Conservation (phyloP, 148 eudicot species). For the Heliamphora exappendiculata region DNA sequence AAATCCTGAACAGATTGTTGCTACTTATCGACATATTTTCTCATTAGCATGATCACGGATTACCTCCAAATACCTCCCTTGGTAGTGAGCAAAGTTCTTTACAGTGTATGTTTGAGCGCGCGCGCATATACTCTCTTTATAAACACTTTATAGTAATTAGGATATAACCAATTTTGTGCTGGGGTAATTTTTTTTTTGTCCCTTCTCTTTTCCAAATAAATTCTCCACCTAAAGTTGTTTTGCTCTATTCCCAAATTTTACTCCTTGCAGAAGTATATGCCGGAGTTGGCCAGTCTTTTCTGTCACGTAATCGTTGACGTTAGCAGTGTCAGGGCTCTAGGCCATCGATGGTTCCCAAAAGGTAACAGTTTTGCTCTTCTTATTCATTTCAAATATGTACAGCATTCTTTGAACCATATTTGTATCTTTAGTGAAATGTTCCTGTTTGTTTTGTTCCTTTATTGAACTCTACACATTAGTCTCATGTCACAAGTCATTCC, state of each 20-base stretch:
- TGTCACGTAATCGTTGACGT: constrained; percentile 84
- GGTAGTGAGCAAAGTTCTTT: neutral
- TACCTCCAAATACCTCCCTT: neutral
- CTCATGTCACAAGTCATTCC: neutral
- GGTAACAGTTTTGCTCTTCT: constrained; percentile 32
- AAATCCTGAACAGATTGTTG: neutral
- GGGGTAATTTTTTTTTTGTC: neutral
- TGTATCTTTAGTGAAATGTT: neutral
- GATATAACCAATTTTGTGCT: neutral
- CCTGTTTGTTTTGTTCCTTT: neutral
- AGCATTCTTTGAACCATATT: neutral
- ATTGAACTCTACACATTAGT: neutral
- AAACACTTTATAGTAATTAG: neutral
- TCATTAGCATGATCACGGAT: neutral
- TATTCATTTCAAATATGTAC: neutral
- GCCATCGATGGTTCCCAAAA: constrained; percentile 83
- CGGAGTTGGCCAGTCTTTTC: constrained; percentile 74
- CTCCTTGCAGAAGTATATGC: constrained; percentile 87
- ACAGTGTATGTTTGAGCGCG: too few relatives aligned
- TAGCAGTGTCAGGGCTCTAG: constrained; percentile 80
- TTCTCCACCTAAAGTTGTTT: neutral
- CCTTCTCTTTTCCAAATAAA: neutral
- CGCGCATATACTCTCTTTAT: too few relatives aligned
- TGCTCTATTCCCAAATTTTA: neutral
- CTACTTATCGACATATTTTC: neutral